A percentile compares a stretch with the other conserved stretches of the same genome.
Evolutionary conservation across 1,284 basidiomycete species (phyloP).

Genomic region (Thecaphora thlaspeos): DNA sequence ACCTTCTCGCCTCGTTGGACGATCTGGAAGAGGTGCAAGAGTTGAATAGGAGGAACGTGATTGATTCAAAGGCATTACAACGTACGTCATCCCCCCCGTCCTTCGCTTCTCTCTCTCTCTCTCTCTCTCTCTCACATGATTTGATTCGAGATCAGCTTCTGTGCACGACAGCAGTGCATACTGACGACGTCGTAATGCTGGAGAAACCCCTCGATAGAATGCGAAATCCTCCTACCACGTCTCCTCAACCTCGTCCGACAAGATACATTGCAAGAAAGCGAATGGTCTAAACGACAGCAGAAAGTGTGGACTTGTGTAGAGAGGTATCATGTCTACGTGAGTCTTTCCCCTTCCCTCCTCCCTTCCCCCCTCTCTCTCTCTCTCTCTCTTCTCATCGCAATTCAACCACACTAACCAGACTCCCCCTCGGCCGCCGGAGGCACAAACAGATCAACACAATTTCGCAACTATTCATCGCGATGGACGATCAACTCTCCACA

Average conservation of each 20-base stretch:
- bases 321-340: background rate
- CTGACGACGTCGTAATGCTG: too few relatives aligned
- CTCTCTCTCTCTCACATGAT: too few relatives aligned
- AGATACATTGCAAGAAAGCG: background rate
- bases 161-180: too few relatives aligned
- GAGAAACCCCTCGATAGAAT: too few relatives aligned
- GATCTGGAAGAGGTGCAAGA: background rate
- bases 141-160: too few relatives aligned
- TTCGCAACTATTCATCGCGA: slow-evolving; percentile 1
- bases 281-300: background rate
- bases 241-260: background rate
- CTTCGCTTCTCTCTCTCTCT: too few relatives aligned
- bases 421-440: background rate
- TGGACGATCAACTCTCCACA: background rate
- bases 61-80: background rate
- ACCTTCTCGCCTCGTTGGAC: background rate
- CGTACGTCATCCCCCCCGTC: background rate
- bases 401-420: background rate
- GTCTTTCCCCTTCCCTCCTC: background rate
- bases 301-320: background rate
- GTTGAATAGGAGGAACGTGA: background rate
- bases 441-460: background rate
- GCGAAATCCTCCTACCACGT: background rate
- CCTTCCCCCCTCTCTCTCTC: too few relatives aligned
- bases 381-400: too few relatives aligned